Base-by-base conservation (phyloP, 306 rosid species). In the Carpinus fangiana region DNA sequence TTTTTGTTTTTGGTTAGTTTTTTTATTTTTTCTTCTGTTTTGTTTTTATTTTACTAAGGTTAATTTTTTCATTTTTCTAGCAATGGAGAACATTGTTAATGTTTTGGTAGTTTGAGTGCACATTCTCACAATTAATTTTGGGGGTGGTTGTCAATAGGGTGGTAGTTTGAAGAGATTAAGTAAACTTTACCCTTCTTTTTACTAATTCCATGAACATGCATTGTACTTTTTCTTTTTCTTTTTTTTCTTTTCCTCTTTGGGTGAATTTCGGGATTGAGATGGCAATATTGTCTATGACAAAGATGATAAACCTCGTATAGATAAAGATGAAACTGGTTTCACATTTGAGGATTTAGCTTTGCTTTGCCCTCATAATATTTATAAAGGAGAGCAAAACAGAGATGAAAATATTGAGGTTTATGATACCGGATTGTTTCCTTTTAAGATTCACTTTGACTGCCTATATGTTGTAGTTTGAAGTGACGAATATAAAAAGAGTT, bases 291-390 rank as follows among this genome's bases (percentile, higher is more conserved):
- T 89, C 13, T 38, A 36, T 66, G 60, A 67, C 45, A 81, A 82
- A 82, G 87, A 80, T 73, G 92, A n/a, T 31, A 80, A 92, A 79
- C 55, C 61, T 53, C 84, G 80, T 48, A 89, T 92, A n/a, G 92
- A 88, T 82, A 90, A 94, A 1, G 97, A 92, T 45, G 98, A 97
- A 79, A 92, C 97, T 21, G 98, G 96, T 18, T 94, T 89, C 79
- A 90, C 92, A 70, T 94, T 97, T 2, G 87, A 83, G 82, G 97
- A 94, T 79, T 82, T 94, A 76, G 98, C 93, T 1, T 28, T 50
- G 70, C 66, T 73, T 75, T 94, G 96, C 77, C 92, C 94, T 0
- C 84, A 72, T 28, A 77, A 88, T 73, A 73, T 89, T 46, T 65
- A 36, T 0, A 75, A 79, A 79, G 90, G 94, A 84, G 69, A 46